These are phyloP conservation scores for Pseudohyphozyma bogoriensis DNA, from an alignment of 768 basidiomycete species.

Conservation along the genomic window DNA sequence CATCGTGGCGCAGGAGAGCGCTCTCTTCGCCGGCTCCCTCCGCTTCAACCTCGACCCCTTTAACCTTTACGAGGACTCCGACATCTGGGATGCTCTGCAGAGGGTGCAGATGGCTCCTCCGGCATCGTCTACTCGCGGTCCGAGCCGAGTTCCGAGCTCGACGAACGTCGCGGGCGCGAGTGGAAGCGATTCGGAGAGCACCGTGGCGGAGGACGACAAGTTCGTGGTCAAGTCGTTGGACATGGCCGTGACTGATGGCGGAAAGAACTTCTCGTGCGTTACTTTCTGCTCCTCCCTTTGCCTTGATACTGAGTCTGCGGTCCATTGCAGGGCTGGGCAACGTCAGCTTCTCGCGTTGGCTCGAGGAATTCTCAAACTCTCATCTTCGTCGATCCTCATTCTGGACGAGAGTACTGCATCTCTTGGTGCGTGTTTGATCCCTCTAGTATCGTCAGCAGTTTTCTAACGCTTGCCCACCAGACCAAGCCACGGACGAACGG, in stretches of 20 bases:
- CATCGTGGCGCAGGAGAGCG: conserved; percentile 51
- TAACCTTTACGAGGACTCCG: conserved; percentile 26
- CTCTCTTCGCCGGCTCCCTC: conserved; percentile 62
- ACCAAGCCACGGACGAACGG: conserved; percentile 34
- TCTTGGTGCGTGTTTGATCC: background rate
- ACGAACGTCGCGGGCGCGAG: background rate
- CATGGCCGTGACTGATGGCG: conserved; percentile 26
- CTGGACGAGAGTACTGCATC: conserved; percentile 35
- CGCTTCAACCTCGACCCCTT: conserved; percentile 34
- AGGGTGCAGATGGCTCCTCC: conserved; percentile 31
- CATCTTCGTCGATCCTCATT: conserved; percentile 30
- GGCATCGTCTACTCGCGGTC: conserved; percentile 2
- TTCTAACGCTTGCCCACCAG: background rate
- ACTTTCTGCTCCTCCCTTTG: background rate
- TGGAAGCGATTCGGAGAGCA: conserved; percentile 1
- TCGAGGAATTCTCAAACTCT: conserved; percentile 28
- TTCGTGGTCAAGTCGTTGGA: conserved; percentile 28
- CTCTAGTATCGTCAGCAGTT: too few relatives aligned
- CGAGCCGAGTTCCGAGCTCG: conserved; percentile 4
- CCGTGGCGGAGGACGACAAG: conserved; percentile 8
- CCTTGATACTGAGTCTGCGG: too few relatives aligned
- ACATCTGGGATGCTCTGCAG: conserved; percentile 33
- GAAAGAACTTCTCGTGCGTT: conserved; percentile 33
- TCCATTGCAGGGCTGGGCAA: conserved; percentile 7
- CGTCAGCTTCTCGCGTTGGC: conserved; percentile 35